Conservation (phyloP, 805 yeast species). For the Candida piceae region DNA sequence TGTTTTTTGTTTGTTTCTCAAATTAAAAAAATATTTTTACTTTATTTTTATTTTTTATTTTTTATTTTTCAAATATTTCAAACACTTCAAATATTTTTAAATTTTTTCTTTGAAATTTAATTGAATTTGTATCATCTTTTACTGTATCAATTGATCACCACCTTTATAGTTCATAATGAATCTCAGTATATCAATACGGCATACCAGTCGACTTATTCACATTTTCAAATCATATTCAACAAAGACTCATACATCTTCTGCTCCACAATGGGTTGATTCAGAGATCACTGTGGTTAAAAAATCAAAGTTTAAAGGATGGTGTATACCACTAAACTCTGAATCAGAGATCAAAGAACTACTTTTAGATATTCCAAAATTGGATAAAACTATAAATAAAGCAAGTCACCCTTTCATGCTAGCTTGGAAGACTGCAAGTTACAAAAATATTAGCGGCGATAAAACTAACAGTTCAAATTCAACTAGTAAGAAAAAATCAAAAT, state of each 20-base stretch:
- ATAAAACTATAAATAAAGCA: slow-evolving; percentile 51
- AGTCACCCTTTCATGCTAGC: slow-evolving; percentile 73
- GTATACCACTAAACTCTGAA: slow-evolving; percentile 34
- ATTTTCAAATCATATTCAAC: no score
- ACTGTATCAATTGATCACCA: no score
- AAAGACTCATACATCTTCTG: background rate
- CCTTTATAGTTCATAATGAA: no score
- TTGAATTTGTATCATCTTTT: no score
- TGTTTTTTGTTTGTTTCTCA: no score
- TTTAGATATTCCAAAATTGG: slow-evolving; percentile 34
- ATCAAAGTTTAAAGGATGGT: slow-evolving; percentile 65
- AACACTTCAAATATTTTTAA: no score
- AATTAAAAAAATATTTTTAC: no score
- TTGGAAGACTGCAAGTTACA: slow-evolving; percentile 48
- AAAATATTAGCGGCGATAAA: background rate
- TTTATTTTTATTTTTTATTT: no score
- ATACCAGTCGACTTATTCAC: no score
- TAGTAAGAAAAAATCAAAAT: slow-evolving; percentile 7
- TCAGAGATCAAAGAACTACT: slow-evolving; percentile 41
- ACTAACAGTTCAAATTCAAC: background rate
- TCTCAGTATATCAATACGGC: no score
- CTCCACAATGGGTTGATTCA: slow-evolving; percentile 20
- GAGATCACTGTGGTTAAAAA: slow-evolving; percentile 42
- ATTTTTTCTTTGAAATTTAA: no score
- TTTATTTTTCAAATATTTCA: no score